phyloP scores from a whole-genome alignment of 805 yeast species.

The Schwanniomyces occidentalis region DNA sequence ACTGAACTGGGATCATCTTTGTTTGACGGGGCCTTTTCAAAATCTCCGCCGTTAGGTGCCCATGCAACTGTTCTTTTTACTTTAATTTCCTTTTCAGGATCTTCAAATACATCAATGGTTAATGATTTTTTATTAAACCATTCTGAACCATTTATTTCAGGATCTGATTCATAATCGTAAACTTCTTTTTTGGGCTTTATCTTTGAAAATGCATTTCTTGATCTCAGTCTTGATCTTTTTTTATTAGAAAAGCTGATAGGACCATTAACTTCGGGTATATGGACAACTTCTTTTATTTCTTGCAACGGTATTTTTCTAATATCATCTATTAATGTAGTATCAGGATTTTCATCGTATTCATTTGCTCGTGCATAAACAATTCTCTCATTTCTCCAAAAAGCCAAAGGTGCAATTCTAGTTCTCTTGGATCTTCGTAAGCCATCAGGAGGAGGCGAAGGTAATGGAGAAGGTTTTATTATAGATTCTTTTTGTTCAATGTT shows the following conservation, averaged over 20 bases:
- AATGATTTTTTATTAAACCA: conserved; percentile 50
- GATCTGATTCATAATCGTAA: conserved; percentile 37
- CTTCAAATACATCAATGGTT: conserved; percentile 49
- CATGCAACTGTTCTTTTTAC: conserved; percentile 54
- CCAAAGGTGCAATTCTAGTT: conserved; percentile 67
- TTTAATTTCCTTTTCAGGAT: conserved; percentile 35
- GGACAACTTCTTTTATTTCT: conserved; percentile 59
- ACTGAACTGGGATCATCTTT: conserved; percentile 29
- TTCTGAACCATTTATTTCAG: conserved; percentile 48
- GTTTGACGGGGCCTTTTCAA: conserved; percentile 34
- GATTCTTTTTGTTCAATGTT: conserved; percentile 6
- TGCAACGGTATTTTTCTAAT: conserved; percentile 48
- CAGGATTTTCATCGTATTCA: conserved; percentile 40
- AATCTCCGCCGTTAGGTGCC: conserved; percentile 58
- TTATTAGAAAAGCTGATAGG: conserved; percentile 6
- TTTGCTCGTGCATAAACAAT: conserved; percentile 52
- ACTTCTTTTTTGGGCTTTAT: conserved; percentile 8
- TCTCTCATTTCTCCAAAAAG: conserved; percentile 82
- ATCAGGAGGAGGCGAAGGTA: conserved; percentile 47
- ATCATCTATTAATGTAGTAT: conserved; percentile 36
- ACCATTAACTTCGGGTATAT: conserved; percentile 35
- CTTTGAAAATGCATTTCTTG: conserved; percentile 13
- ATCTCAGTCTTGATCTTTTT: conserved; percentile 19
- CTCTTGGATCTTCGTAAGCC: conserved; percentile 66
- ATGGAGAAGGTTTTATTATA: conserved; percentile 27